Percentiles rank a stretch among this genome's conserved stretches.
Conservation (phyloP, 805 yeast species). For the Myxozyma mucilagina region DNA sequence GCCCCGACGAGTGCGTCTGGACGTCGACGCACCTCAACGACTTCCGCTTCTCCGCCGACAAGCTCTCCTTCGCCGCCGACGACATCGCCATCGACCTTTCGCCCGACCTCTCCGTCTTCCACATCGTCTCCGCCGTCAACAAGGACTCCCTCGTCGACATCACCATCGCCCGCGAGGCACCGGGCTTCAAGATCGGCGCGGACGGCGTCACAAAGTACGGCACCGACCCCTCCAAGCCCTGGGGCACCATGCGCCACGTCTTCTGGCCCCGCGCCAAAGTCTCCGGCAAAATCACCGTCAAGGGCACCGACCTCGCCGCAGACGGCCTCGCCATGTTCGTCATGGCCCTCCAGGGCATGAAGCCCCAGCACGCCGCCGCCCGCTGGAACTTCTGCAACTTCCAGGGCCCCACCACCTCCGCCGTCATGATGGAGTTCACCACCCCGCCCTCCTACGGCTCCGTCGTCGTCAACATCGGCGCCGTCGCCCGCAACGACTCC, state of each 20-base stretch:
- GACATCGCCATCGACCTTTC: conserved; percentile 62
- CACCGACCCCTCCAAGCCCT: conserved; percentile 76
- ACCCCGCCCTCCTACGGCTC: conserved; percentile 89
- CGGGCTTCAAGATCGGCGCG: conserved; percentile 86
- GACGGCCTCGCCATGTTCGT: conserved; percentile 70
- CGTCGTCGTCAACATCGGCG: conserved; percentile 78
- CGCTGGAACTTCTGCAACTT: conserved; percentile 92
- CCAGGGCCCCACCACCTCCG: conserved; percentile 73
- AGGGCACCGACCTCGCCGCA: conserved; percentile 42
- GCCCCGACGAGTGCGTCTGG: conserved; percentile 66
- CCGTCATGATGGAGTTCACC: conserved; percentile 89
- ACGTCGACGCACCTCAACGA: conserved; percentile 86
- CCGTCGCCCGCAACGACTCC: conserved; percentile 63
- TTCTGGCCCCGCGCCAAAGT: conserved; percentile 92
- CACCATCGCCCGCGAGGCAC: conserved; percentile 57
- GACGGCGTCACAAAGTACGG: conserved; percentile 89
- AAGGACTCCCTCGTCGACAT: conserved; percentile 72
- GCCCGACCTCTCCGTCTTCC: conserved; percentile 54
- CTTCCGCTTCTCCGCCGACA: conserved; percentile 58
- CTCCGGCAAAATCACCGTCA: conserved; percentile 60
- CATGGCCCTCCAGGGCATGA: conserved; percentile 98
- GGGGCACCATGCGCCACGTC: conserved; percentile 96
- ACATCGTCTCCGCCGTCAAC: conserved; percentile 61
- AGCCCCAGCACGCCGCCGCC: conserved; percentile 98
- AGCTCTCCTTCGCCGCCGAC: conserved; percentile 73